These are phyloP conservation scores for Ensete ventricosum DNA, from an alignment of 176 grass and related monocot species.

Conservation along the genomic window DNA sequence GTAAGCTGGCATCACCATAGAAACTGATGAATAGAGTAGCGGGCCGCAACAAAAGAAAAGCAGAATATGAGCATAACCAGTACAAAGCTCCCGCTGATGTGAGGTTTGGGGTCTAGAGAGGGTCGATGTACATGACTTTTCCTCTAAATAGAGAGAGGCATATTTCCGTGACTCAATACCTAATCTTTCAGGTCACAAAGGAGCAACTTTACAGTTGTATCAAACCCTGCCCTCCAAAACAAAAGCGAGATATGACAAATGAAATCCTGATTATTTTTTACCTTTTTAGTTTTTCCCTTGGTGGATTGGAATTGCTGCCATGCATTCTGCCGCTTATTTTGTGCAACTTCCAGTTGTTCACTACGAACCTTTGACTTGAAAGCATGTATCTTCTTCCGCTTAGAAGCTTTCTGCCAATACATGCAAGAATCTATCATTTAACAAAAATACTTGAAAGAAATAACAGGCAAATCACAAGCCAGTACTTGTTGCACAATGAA, in stretches of 20 bases:
- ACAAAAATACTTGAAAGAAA: background rate
- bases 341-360: constrained; percentile 75
- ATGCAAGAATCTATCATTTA: background rate
- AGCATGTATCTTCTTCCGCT: constrained; percentile 96
- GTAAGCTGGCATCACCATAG: background rate
- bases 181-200: no score
- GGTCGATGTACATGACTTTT: no score
- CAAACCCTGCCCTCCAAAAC: no score
- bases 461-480: background rate
- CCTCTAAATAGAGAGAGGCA: no score
- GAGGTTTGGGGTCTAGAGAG: background rate
- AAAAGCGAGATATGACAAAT: background rate
- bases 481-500: background rate
- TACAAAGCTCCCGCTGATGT: background rate
- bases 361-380: constrained; percentile 94
- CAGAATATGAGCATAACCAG: background rate
- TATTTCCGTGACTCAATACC: no score
- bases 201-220: no score
- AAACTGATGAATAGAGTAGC: background rate
- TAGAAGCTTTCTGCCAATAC: constrained; percentile 69
- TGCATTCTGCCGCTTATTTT: constrained; percentile 93
- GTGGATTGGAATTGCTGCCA: constrained; percentile 97
- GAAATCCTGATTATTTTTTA: constrained; percentile 6
- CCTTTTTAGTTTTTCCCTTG: constrained; percentile 96
- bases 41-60: no score